Base-by-base conservation (phyloP, 2,329 filamentous ascomycete genomes). In the Sphaerulina vaccinii region DNA sequence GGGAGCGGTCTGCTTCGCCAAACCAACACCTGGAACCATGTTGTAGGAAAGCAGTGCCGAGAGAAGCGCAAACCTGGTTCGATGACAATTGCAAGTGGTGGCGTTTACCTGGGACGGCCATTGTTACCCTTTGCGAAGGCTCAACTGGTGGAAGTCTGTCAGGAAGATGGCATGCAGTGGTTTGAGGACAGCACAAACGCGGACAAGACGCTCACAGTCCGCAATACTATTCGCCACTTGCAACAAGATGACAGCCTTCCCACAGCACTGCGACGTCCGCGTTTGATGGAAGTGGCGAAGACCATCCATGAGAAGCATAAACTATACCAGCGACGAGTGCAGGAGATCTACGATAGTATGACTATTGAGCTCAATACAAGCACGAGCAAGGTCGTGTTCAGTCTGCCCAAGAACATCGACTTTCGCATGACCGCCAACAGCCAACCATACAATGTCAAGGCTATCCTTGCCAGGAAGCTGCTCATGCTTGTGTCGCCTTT, bases 111-210 rank as follows among this genome's bases (percentile, higher is more conserved):
- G 15, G 80, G 85, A 61, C 80, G 89, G 6, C 89, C 89, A 3
- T 70, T 93, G 41, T 73, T 95, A 6, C 68, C 68, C 7, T 90
- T 91, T 64, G 73, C 78, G 54, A 95, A 97, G 71, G 77, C 82
- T 44, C 76, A 85, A 29, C 76, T 96, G n/a, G 77, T 86, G 37
- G 81, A 83, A 1, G 90, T 88, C 0, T 96, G 92, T 64, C 69
- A 84, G 55, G 75, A 79, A n/a, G 79, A 84, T 58, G 71, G 76
- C 0, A 72, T 95, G 8, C 71, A 74, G 0, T 97, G 89, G 87
- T 88, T 90, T 57, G 88, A 93, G 66, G 93, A 99, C 67, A 73
- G 76, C 36, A 96, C 91, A 1, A 99, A 99, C 65, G 70, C 76
- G 13, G 87, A 96, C 62, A 79, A 76, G 7, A 90, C 85, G 0